phyloP scores from a whole-genome alignment of 345 rosid genomes.

The Reutealis trisperma region DNA sequence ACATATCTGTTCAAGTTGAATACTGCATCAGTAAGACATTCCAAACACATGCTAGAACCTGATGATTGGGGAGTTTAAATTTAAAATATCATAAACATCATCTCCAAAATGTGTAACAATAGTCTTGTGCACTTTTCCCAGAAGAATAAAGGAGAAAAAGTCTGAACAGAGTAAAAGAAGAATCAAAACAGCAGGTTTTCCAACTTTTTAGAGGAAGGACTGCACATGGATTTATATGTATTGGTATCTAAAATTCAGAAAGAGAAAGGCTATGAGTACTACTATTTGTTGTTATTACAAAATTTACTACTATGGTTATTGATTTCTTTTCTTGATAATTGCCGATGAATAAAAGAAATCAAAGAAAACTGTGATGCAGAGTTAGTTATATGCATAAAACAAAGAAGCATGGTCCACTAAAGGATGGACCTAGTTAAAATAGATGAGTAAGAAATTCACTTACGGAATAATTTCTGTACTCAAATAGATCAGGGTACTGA shows the following conservation, averaged over 20 bases:
- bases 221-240: background rate
- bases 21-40: slow-evolving; percentile 4
- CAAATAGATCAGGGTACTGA: slow-evolving; percentile 71
- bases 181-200: slow-evolving; percentile 5
- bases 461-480: slow-evolving; percentile 85
- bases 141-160: background rate
- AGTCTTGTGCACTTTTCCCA: background rate
- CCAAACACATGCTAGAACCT: background rate
- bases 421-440: background rate
- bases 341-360: background rate
- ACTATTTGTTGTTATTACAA: background rate
- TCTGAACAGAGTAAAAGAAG: background rate
- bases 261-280: background rate
- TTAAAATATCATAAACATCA: background rate
- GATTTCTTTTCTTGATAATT: background rate
- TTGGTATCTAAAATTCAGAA: background rate
- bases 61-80: background rate
- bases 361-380: background rate
- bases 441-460: slow-evolving; percentile 32
- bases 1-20: slow-evolving; percentile 53
- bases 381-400: slow-evolving; percentile 3
- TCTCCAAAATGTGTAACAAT: background rate
- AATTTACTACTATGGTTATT: background rate
- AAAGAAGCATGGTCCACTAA: slow-evolving; percentile 1
- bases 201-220: background rate